Base-by-base conservation (phyloP, 2,329 filamentous ascomycete genomes). In the Dactylellina sp. region DNA sequence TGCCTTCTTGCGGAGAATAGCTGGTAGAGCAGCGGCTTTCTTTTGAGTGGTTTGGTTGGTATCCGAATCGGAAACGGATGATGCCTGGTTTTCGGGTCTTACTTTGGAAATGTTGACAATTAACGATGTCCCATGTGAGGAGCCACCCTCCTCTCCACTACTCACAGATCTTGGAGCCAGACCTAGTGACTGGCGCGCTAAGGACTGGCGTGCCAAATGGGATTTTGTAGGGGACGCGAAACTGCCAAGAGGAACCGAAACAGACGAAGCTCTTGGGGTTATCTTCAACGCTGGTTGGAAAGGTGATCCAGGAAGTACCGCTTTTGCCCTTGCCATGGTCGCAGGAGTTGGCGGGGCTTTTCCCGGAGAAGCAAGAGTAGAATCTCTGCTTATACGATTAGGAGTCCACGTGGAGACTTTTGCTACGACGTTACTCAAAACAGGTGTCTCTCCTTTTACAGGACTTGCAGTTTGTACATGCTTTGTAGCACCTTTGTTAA, bases 221-320 rank as follows among this genome's bases (percentile, higher is more conserved):
- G 64, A 55, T 50, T 70, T 70, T 11, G 64, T 70, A 7, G 64
- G 64, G 5, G 64, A 56, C 35, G 64, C 64, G 12, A 70, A 70
- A 16, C 64, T 70, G 11, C 56, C 56, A 7, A 70, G 40, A 1
- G 64, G 42, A 16, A 35, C 20, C 6, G 28, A 35, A 22, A 42
- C 25, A 14, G 49, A 40, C 2, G 56, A 25, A 3, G 44, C 18
- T 12, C 47, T 46, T 1, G 47, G 46, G 22, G 24, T 59, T 7
- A 42, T 28, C 22, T 70, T 70, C n/a, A 53, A 28, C 9, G 63
- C 20, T 11, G 64, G 59, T 20, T 46, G 39, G n/a, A 61, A 70
- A 11, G 64, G 64, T 1, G 64, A 70, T n/a, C 56, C 56, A 5
- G 61, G 24, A 40, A 25, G 22, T 16, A 35, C 14, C 18, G 37